A percentile compares a stretch with the other conserved stretches of the same genome.
These are phyloP conservation scores for Stachybotrys echinatus DNA, from an alignment of 2,329 filamentous ascomycete genomes.

Conservation along the genomic window DNA sequence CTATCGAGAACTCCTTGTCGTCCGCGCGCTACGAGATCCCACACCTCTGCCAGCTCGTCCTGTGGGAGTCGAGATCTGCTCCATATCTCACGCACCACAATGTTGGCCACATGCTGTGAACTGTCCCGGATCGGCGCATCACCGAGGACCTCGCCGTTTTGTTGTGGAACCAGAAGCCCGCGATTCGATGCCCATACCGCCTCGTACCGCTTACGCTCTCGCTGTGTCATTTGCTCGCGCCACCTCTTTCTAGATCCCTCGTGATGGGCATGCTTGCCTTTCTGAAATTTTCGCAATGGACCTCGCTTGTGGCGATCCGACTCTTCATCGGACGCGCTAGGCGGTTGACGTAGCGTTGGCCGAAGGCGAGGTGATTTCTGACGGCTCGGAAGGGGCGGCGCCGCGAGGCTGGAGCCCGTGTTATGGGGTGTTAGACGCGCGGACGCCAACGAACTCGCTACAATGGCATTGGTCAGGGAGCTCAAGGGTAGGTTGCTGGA, in stretches of 20 bases:
- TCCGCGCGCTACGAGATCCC: conserved; percentile 64
- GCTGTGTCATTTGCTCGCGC: conserved; percentile 67
- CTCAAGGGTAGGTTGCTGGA: conserved; percentile 48
- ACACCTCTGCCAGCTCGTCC: conserved; percentile 69
- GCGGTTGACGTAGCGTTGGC: conserved; percentile 59
- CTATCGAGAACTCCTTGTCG: conserved; percentile 51
- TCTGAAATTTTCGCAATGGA: conserved; percentile 45
- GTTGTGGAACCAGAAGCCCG: conserved; percentile 43
- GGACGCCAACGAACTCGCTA: conserved; percentile 68
- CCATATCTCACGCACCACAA: conserved; percentile 75
- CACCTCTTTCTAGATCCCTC: conserved; percentile 72
- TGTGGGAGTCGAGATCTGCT: conserved; percentile 59
- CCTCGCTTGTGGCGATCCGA: conserved; percentile 44
- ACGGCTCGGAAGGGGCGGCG: conserved; percentile 31
- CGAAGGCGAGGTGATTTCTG: conserved; percentile 52
- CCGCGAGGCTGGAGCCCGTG: conserved; percentile 27
- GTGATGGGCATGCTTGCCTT: conserved; percentile 64
- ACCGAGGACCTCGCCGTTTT: conserved; percentile 9
- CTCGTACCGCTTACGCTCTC: conserved; percentile 76
- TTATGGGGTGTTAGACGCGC: conserved; percentile 43
- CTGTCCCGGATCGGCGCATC: conserved; percentile 19
- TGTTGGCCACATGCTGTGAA: conserved; percentile 54
- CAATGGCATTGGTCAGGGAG: conserved; percentile 67
- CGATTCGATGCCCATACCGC: conserved; percentile 81
- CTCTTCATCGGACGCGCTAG: conserved; percentile 46